Conservation (phyloP, 495 filamentous ascomycete species). For the Baudoinia panamericana region DNA sequence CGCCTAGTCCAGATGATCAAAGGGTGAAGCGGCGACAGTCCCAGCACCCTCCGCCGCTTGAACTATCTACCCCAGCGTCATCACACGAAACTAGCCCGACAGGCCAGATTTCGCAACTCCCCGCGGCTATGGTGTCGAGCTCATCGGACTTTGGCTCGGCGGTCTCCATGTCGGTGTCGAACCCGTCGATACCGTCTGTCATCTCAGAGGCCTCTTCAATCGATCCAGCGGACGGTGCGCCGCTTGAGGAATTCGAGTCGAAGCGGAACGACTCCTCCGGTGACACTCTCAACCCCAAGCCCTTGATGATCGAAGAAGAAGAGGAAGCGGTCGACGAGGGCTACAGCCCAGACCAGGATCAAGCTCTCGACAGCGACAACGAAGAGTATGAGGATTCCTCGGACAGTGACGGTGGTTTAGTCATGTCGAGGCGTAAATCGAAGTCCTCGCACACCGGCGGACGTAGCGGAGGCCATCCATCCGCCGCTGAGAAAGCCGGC, state of each 20-base stretch:
- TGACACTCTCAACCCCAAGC: slow-evolving; percentile 9
- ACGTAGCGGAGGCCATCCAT: neutral
- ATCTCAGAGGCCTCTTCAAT: slow-evolving; percentile 31
- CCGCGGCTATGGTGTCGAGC: slow-evolving; percentile 24
- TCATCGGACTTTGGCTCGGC: slow-evolving; percentile 33
- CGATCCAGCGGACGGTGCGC: slow-evolving; percentile 21
- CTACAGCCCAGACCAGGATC: slow-evolving; percentile 22
- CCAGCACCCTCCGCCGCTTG: neutral
- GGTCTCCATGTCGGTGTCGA: slow-evolving; percentile 32
- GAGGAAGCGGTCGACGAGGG: slow-evolving; percentile 10
- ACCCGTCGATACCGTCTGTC: slow-evolving; percentile 34
- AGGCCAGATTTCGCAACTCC: slow-evolving; percentile 14
- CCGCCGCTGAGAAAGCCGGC: neutral
- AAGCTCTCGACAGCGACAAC: slow-evolving; percentile 24
- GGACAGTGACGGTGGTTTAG: slow-evolving; percentile 35
- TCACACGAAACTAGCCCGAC: slow-evolving; percentile 22
- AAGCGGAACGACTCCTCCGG: slow-evolving; percentile 12
- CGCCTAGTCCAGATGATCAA: slow-evolving; percentile 32
- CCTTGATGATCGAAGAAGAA: neutral
- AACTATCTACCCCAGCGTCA: slow-evolving; percentile 12
- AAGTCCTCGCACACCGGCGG: neutral
- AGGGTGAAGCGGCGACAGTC: neutral
- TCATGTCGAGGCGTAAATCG: slow-evolving; percentile 15
- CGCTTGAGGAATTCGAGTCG: slow-evolving; percentile 4
- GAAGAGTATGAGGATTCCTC: slow-evolving; percentile 35